Base-by-base conservation (phyloP, 164 flowering plant genomes). In the Liriodendron chinense region DNA sequence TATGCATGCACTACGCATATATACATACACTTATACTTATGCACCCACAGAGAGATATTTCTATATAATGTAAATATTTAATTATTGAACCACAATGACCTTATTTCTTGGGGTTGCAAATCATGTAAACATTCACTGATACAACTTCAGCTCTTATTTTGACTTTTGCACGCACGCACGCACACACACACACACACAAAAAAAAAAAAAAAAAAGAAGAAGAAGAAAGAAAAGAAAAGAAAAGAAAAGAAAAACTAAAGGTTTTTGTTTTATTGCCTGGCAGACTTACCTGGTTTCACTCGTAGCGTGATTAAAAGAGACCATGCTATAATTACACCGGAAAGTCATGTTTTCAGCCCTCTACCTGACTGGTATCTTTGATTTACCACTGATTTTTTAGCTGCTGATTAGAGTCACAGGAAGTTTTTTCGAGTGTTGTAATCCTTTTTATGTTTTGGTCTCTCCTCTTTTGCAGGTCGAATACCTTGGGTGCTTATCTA, bases 211-310 rank as follows among this genome's bases (percentile, higher is more conserved):
- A 1, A 34, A 34, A 34, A 34, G n/a, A n/a, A n/a, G n/a, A n/a
- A n/a, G n/a, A n/a, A n/a, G 43, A 34, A 64, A 64, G 43, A 34
- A 64, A 64, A 64, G 14, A 64, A 22, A 25, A 8, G 23, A 64
- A 10, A 64, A 21, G 67, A 22, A 34, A 34, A 34, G 43, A 23
- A 14, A 64, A 64, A 64, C 13, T 24, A 24, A 34, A 67, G 14
- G 10, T 67, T 26, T 43, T 26, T 67, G 70, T 34, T 47, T 73
- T 21, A 20, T 20, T 65, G 18, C 71, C 47, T 80, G 77, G 69
- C 87, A 96, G 99, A 94, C 78, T 89, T 92, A 78, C 99, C 98
- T 1, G 99, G 99, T 62, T 96, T 94, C 78, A 96, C 99, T 5
- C 93, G 99, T 65, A 96, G 97, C 82, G 94, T 92, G n/a, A 89